Evolutionary conservation across 805 yeast species (phyloP), one percentile per base, ranked within the genome.

Genomic region (Spathaspora gorwiae): DNA sequence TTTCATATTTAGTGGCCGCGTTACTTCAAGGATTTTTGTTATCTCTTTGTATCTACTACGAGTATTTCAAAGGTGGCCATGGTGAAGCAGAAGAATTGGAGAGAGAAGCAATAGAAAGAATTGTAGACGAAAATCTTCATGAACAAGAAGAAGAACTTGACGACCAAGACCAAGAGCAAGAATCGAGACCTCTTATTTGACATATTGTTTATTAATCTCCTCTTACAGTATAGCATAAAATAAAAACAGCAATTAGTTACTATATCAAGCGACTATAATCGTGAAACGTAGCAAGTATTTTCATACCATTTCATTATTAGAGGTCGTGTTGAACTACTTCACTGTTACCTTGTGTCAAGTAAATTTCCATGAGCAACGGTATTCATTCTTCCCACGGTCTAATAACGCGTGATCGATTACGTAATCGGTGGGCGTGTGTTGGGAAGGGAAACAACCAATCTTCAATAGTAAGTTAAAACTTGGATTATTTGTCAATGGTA

Each of bases 1-100:
- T 87, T 35, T 88, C 95, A 8, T 85, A 83, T 55, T 72, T 86
- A 38, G 74, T 82, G 1, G 90, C 95, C 0, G 90, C 92, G 0
- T 49, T 65, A 4, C 60, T 85, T 14, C 96, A 88, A 64, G 78
- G 84, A 7, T 53, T 77, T 0, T 65, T 88, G 45, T 66, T 88
- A 42, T 24, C 62, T 1, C 70, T 89, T 78, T 86, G 95, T 49
- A 52, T 84, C 6, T 87, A 68, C 54, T 68, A 67, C 48, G 66
- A 63, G 46, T 64, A 64, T 50, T 58, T 64, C 44, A 52, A 50
- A 43, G 52, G 53, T 34, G 49, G 52, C 19, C 62, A 62, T 1
- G 47, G 52, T 10, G 46, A 49, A 12, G 64, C 65, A 2, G 61
- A 61, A 37, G 39, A 55, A 15, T 45, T 54, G 27, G 72, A 66